These are phyloP conservation scores for Phytophthora gonapodyides DNA, from an alignment of 352 stramenopile genomes.

Conservation along the genomic window DNA sequence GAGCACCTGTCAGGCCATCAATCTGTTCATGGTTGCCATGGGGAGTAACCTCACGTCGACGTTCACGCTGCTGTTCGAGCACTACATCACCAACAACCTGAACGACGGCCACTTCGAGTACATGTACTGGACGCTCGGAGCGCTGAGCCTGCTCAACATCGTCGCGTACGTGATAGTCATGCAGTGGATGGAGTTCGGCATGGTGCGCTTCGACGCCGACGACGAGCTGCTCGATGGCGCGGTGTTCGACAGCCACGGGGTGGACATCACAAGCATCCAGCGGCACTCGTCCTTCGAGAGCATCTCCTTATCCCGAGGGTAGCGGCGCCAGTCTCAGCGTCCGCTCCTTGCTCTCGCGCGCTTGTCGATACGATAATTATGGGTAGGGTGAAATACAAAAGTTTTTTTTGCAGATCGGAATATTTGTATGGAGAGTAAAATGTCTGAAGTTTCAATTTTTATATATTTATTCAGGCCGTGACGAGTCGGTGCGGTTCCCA, in stretches of 20 bases:
- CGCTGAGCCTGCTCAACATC: constrained; percentile 75
- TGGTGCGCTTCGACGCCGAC: constrained; percentile 75
- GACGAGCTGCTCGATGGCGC: constrained; percentile 67
- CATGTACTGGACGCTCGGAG: constrained; percentile 88
- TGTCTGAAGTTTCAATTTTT: constrained; percentile 16
- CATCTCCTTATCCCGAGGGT: constrained; percentile 61
- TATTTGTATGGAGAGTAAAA: not conserved
- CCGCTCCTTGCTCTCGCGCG: constrained; percentile 10
- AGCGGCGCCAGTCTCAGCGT: constrained; percentile 11
- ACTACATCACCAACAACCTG: constrained; percentile 73
- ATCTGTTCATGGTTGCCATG: constrained; percentile 90
- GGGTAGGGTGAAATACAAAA: constrained; percentile 37
- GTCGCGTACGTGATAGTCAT: constrained; percentile 77
- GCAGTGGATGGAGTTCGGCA: constrained; percentile 89
- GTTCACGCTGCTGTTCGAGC: constrained; percentile 86
- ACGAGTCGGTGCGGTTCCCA: not conserved
- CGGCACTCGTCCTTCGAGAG: constrained; percentile 82
- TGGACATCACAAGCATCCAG: constrained; percentile 72
- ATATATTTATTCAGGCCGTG: constrained; percentile 13
- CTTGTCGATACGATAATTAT: constrained; percentile 51
- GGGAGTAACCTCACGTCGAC: constrained; percentile 88
- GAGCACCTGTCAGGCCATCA: constrained; percentile 87
- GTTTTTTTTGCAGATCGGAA: constrained; percentile 9
- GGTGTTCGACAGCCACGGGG: constrained; percentile 60
- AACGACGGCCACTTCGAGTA: constrained; percentile 89